These are phyloP conservation scores for Drechslerella coelobrocha DNA, from an alignment of 2,329 filamentous ascomycete species.

Conservation along the genomic window DNA sequence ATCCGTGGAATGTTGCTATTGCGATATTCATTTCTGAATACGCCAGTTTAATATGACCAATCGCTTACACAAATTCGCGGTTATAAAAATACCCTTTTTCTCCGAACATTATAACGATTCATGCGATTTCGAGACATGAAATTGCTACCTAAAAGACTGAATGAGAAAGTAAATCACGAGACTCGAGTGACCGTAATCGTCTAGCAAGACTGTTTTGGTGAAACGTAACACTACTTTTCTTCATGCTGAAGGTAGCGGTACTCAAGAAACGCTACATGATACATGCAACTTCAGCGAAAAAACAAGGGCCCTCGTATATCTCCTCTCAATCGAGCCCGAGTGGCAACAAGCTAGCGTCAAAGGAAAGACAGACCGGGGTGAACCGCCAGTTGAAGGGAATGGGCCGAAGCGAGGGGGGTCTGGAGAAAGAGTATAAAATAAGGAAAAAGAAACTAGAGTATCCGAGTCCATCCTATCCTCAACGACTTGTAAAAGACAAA, in stretches of 20 bases:
- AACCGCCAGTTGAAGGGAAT: slow-evolving; percentile 32
- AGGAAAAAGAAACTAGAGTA: slow-evolving; percentile 11
- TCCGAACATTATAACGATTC: neutral
- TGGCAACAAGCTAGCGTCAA: slow-evolving; percentile 11
- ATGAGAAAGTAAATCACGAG: slow-evolving; percentile 13
- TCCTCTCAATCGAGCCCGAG: slow-evolving; percentile 17
- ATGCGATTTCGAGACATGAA: too few relatives aligned
- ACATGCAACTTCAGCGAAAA: neutral
- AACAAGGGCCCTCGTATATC: slow-evolving; percentile 22
- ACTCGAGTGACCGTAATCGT: slow-evolving; percentile 31
- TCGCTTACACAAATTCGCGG: slow-evolving; percentile 42
- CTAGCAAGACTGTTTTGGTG: slow-evolving; percentile 44
- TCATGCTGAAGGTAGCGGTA: slow-evolving; percentile 17
- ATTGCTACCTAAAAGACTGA: neutral
- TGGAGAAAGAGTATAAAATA: slow-evolving; percentile 15
- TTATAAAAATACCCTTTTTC: slow-evolving; percentile 11
- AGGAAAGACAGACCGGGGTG: slow-evolving; percentile 20
- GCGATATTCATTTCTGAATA: slow-evolving; percentile 10
- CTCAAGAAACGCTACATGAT: neutral
- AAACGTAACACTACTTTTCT: slow-evolving; percentile 36
- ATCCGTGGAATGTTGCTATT: slow-evolving; percentile 22
- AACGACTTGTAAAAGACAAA: slow-evolving; percentile 3
- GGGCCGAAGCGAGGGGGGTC: slow-evolving; percentile 44
- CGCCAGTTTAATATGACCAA: slow-evolving; percentile 44
- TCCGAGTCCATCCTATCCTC: neutral